Evolutionary conservation across 2,329 filamentous ascomycete species (phyloP).

Genomic region (Passalora sequoiae): DNA sequence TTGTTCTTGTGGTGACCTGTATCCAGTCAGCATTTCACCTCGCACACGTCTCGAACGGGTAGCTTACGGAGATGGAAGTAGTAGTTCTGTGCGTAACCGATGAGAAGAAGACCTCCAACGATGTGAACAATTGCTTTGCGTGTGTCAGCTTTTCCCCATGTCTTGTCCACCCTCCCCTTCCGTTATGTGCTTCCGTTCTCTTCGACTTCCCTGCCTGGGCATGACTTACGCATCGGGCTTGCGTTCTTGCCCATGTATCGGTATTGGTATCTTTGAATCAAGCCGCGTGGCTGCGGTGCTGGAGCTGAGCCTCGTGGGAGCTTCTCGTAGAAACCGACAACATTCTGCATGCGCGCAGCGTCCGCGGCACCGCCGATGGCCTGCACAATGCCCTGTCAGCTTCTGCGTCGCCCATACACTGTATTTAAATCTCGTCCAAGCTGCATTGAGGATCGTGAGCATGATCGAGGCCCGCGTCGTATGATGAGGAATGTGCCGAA

Average conservation of each 20-base stretch:
- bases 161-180: background rate
- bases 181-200: no score
- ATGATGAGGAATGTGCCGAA: background rate
- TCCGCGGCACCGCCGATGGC: conserved; percentile 91
- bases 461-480: background rate
- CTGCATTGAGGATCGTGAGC: background rate
- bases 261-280: conserved; percentile 79
- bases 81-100: conserved; percentile 98
- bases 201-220: background rate
- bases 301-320: conserved; percentile 90
- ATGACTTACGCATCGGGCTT: conserved; percentile 73
- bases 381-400: conserved; percentile 48
- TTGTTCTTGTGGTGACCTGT: conserved; percentile 99
- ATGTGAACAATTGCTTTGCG: conserved; percentile 79
- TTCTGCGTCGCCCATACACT: background rate
- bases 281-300: conserved; percentile 71
- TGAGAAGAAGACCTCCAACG: conserved; percentile 67
- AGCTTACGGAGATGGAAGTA: conserved; percentile 98
- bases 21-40: conserved; percentile 23
- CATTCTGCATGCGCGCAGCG: conserved; percentile 94
- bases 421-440: background rate
- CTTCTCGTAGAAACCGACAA: conserved; percentile 98
- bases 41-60: conserved; percentile 5
- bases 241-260: conserved; percentile 93
- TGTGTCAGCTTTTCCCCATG: no score